phyloP scores from a whole-genome alignment of 106 monocot genomes.

The Narthecium ossifragum region DNA sequence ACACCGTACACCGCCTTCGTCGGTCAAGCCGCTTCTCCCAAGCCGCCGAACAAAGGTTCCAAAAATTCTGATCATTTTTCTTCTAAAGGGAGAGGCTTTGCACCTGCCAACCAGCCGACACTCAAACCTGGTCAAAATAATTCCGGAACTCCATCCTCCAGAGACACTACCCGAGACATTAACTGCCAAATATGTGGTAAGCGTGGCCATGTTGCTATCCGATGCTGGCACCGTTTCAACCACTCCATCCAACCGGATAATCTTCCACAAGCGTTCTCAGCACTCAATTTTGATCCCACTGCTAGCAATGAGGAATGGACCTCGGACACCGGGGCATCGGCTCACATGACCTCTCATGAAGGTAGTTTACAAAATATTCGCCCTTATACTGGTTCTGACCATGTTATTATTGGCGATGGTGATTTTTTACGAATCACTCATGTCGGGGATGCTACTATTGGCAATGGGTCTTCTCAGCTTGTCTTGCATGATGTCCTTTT shows the following conservation, averaged over 20 bases:
- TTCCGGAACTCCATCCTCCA: neutral
- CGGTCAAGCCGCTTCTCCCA: neutral
- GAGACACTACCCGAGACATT: too few species aligned
- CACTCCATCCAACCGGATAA: neutral
- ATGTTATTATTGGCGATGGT: neutral
- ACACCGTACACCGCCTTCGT: neutral
- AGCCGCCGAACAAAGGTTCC: neutral
- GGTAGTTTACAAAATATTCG: neutral
- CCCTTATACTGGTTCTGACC: neutral
- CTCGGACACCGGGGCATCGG: neutral
- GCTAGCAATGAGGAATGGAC: neutral
- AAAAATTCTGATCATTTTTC: neutral
- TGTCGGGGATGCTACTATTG: neutral
- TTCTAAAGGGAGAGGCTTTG: neutral
- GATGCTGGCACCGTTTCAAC: neutral
- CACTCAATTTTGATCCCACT: neutral
- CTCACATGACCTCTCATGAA: neutral
- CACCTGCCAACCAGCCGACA: neutral
- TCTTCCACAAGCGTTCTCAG: neutral
- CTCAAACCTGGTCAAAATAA: neutral
- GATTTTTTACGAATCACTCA: neutral
- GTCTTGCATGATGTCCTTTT: neutral
- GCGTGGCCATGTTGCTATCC: neutral
- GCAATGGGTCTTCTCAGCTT: neutral
- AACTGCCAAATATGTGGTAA: neutral